These are phyloP conservation scores for Xylariaceae sp. DNA, from an alignment of 2,329 filamentous ascomycete genomes.

Conservation along the genomic window DNA sequence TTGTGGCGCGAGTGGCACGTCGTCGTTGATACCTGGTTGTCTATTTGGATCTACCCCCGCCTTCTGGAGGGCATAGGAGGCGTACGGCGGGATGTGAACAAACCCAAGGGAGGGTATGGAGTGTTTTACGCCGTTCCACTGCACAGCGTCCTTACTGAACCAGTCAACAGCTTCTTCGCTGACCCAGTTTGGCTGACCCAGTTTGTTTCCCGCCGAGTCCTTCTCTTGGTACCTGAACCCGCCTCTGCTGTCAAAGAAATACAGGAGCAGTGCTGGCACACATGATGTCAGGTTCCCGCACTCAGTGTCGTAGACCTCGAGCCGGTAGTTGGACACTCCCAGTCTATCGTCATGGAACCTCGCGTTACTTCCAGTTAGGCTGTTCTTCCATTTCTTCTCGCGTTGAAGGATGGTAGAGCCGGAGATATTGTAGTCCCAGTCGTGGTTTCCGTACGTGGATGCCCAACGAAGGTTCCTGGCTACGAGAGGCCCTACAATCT, in stretches of 20 bases:
- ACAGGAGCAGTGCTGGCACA: slow-evolving; percentile 48
- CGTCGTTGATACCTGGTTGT: slow-evolving; percentile 43
- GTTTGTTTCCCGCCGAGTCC: slow-evolving; percentile 24
- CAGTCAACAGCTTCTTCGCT: slow-evolving; percentile 39
- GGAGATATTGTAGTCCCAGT: slow-evolving; percentile 54
- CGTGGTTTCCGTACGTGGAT: slow-evolving; percentile 68
- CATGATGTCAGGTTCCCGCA: slow-evolving; percentile 31
- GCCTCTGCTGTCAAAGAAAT: slow-evolving; percentile 67
- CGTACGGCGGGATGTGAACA: slow-evolving; percentile 44
- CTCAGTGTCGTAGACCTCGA: slow-evolving; percentile 37
- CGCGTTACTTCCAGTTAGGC: slow-evolving; percentile 38
- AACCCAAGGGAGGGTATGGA: slow-evolving; percentile 45
- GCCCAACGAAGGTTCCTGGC: slow-evolving; percentile 54
- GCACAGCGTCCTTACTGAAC: slow-evolving; percentile 35
- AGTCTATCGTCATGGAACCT: slow-evolving; percentile 30
- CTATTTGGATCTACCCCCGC: slow-evolving; percentile 33
- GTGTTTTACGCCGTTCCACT: slow-evolving; percentile 27
- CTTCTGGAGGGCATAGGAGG: slow-evolving; percentile 36
- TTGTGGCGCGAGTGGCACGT: slow-evolving; percentile 37
- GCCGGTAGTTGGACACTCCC: slow-evolving; percentile 44
- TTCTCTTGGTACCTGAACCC: slow-evolving; percentile 45
- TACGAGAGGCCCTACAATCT: slow-evolving; percentile 54
- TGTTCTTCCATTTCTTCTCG: slow-evolving; percentile 35
- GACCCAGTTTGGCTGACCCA: slow-evolving; percentile 41
- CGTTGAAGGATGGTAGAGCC: slow-evolving; percentile 39